Evolutionary conservation across 2,329 filamentous ascomycete species (phyloP), one percentile per base, ranked within the genome.

Genomic region (Pseudogymnoascus pannorum): DNA sequence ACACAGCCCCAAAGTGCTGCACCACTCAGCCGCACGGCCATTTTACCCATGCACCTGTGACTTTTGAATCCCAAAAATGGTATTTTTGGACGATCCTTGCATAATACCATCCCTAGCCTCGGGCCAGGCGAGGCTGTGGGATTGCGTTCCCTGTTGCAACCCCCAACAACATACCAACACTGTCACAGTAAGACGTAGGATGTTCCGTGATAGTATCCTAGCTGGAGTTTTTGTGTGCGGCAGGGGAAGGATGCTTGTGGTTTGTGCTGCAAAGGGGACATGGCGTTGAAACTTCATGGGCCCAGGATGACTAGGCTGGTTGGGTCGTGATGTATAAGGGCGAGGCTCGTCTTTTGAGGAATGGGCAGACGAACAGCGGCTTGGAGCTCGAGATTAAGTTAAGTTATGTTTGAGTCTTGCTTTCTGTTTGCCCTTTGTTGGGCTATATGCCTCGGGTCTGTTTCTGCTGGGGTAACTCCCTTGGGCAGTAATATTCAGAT

Each of bases 401-500:
- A 7, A 51, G 35, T 26, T 7, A 63, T 61, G 59, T 20, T 40
- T 9, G 20, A 26, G 33, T 33, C 6, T 6, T 58, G 35, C 24
- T 26, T 35, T 40, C 16, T 60, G 22, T 36, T 58, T 22, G 57
- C 35, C 44, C 40, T 57, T 63, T 36, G 44, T 16, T 57, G 44
- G 44, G 24, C 44, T 12, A 29, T n/a, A 24, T 58, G n/a, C 16
- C 20, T 40, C 24, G 20, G 60, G 29, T 24, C 36, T n/a, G 51
- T 57, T 60, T 6, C 33, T 44, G 62, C 63, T 22, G 48, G 26
- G 31, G 8, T 59, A 31, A 36, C 35, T 62, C 14, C 48, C 16
- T 31, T 61, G 22, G 22, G 58, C 33, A 40, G 29, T 31, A 26
- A 59, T 57, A 58, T 72, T n/a, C 62, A 66, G 26, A 65, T 68